Conservation (phyloP, 1,139 yeast species). For the Geotrichum carabidarum region DNA sequence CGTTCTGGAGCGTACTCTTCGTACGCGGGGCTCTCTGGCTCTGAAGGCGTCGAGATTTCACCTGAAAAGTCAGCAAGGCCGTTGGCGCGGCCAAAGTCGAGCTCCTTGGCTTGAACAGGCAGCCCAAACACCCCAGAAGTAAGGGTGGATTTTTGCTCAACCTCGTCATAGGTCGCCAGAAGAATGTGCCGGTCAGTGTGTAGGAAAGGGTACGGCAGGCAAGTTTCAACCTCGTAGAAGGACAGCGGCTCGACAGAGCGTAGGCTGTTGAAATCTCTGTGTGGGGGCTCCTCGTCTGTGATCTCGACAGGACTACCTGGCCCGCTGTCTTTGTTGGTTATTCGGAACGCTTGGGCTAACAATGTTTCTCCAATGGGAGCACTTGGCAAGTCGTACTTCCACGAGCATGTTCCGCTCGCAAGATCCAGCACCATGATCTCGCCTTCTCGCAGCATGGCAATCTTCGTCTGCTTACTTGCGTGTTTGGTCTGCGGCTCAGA, state of each 20-base stretch:
- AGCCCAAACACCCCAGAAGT: conserved; percentile 23
- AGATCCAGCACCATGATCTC: conserved; percentile 44
- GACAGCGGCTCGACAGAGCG: conserved; percentile 45
- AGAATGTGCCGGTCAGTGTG: conserved; percentile 41
- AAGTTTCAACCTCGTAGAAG: conserved; percentile 62
- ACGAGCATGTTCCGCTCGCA: conserved; percentile 43
- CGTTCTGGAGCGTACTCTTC: conserved; percentile 19
- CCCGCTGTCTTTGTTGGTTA: not conserved
- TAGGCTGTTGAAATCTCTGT: not conserved
- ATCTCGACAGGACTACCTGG: not conserved
- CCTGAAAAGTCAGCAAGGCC: conserved; percentile 27
- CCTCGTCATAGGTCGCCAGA: conserved; percentile 27
- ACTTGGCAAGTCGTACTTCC: conserved; percentile 46
- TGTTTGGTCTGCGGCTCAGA: conserved; percentile 8
- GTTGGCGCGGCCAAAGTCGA: conserved; percentile 30
- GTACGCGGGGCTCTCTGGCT: conserved; percentile 12
- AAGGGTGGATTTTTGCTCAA: conserved; percentile 14
- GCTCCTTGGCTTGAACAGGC: conserved; percentile 20
- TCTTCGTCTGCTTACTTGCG: conserved; percentile 10
- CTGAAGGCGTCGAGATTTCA: not conserved
- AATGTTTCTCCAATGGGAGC: conserved; percentile 23
- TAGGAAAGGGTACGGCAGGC: conserved; percentile 50
- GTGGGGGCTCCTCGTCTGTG: not conserved
- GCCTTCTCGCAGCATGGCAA: conserved; percentile 32
- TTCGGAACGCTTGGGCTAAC: conserved; percentile 1